Evolutionary conservation across 2,329 filamentous ascomycete species (phyloP), one percentile per base, ranked within the genome.

Genomic region (Phyllosticta citrichinensis): DNA sequence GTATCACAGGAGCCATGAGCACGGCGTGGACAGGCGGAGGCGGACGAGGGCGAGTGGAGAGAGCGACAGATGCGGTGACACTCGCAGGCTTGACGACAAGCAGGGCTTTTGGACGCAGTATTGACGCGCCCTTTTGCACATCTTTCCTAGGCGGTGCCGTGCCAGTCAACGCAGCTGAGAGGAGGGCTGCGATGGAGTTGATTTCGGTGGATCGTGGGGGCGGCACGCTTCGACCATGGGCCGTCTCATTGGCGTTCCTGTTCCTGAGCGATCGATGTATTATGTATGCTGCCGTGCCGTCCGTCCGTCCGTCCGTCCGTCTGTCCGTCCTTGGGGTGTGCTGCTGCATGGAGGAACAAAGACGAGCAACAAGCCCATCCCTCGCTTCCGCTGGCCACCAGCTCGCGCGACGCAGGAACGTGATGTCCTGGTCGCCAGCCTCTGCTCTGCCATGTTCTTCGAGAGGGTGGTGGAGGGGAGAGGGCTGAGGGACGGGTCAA

Each of bases 231-330:
- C 40, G n/a, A 47, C 40, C 40, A 47, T 47, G 40, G n/a, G 40
- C 40, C 40, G 40, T 35, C 24, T 35, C 24, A 58, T 58, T 58
- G 56, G 56, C 27, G 56, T 58, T 52, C 56, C 56, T 58, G 56
- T 58, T 52, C 56, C 56, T 58, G 56, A 47, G n/a, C 14, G 5
- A 47, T 2, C 6, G 40, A n/a, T 5, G 40, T n/a, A n/a, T n/a
- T n/a, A n/a, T n/a, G n/a, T 30, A 10, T 5, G 11, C 4, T 40
- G 33, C 33, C 4, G 33, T n/a, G 40, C 40, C 40, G 40, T 47
- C 40, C 40, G 40, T 47, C 14, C 14, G 40, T 47, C 14, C 14
- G 40, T 47, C 14, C 14, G n/a, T n/a, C 40, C 40, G 40, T 47
- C 40, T 14, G 40, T 47, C 40, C 40, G 40, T 47, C 14, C 14